Conservation (phyloP, 78 protist species). For the Creolimax fragrantissima region DNA sequence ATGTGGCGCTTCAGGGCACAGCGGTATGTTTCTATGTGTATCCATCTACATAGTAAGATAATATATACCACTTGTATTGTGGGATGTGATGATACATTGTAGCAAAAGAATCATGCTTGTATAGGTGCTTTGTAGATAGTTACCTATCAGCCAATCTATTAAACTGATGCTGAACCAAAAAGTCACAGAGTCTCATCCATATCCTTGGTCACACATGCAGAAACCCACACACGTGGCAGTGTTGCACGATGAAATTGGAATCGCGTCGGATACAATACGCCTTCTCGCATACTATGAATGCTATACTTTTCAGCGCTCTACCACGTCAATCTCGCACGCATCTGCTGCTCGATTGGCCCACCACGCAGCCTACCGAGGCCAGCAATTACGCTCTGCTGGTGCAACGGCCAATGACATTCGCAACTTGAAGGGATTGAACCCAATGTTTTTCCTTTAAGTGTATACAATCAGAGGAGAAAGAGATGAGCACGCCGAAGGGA, state of each 20-base stretch:
- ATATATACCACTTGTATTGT: too few species aligned
- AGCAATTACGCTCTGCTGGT: neutral
- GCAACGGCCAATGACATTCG: neutral
- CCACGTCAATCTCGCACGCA: conserved; percentile 9
- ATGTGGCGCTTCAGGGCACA: neutral
- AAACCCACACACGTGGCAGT: neutral
- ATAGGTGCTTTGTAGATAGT: too few species aligned
- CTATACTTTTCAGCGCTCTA: conserved; percentile 19
- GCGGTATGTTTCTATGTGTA: neutral
- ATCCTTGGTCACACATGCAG: neutral
- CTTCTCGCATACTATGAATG: conserved; percentile 4
- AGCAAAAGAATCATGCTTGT: too few species aligned
- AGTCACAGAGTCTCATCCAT: neutral
- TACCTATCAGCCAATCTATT: too few species aligned
- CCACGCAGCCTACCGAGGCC: conserved; percentile 8
- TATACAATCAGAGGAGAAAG: too few species aligned
- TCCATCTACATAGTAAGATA: too few species aligned
- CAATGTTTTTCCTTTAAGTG: neutral
- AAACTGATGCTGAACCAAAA: neutral
- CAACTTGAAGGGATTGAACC: neutral
- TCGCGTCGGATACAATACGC: neutral
- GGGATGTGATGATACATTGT: too few species aligned
- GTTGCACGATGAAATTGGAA: conserved; percentile 1
- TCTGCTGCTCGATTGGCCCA: conserved; percentile 17
- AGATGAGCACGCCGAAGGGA: too few species aligned